Base-by-base conservation (phyloP, 257 asterid species). In the Solanum sejunctum region DNA sequence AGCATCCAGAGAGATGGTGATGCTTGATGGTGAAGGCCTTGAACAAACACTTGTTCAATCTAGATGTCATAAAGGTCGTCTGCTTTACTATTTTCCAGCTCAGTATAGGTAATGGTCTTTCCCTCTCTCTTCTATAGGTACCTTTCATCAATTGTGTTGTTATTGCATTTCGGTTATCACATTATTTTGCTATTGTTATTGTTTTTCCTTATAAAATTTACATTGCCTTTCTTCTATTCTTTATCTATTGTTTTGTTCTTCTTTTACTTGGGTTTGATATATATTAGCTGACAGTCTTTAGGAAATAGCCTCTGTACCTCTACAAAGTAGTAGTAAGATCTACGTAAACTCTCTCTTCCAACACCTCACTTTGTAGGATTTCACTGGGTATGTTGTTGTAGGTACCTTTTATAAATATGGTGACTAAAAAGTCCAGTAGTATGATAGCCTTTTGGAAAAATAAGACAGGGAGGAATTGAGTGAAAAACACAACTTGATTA, bases 61-160 rank as follows among this genome's bases (percentile, higher is more conserved):
- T 69, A 93, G 97, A 88, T 94, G 98, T 89, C 98, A 92, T 86
- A 95, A 95, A 92, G 99, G 99, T 85, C 98, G 99, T 70, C 88
- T 96, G 81, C 96, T 96, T 83, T 93, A 93, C 88, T 96, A 96
- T 84, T 96, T 92, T 85, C 98, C 98, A 71, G 63, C 92, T 10
- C 87, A 86, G 60, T 86, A 84, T 63, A 57, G 95, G 99, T 93
- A 92, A 84, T 83, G 80, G 55, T 71, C 56, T 83, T 69, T 84
- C 87, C 84, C 71, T 51, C 61, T 82, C 83, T 64, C 81, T 73
- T 63, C 79, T 75, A 18, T 39, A 17, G 86, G 61, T 23, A 63
- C 70, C 17, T 63, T 63, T 63, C 70, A 63, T 23, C 70, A 63
- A 5, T 36, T 36, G 7, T 36, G 41, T 4, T 36, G 41, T 4